phyloP scores from a whole-genome alignment of 2,329 filamentous ascomycete species.

The Coniosporium tulheliwenetii region DNA sequence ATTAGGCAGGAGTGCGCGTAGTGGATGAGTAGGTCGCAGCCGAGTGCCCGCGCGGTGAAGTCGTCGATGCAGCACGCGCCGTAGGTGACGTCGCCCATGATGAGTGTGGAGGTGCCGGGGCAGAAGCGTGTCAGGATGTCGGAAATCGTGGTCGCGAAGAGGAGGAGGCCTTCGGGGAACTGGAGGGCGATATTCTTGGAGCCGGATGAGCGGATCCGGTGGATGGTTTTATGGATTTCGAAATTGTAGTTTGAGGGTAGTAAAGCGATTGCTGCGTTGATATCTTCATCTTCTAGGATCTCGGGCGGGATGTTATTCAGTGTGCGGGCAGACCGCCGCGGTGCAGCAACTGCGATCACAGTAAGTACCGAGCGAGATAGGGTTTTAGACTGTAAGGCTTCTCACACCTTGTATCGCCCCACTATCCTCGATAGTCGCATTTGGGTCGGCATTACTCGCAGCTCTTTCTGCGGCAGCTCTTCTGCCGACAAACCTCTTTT shows the following conservation, averaged over 20 bases:
- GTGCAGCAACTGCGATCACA: constrained; percentile 43
- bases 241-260: constrained; percentile 96
- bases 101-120: constrained; percentile 76
- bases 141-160: constrained; percentile 95
- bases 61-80: constrained; percentile 98
- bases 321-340: constrained; percentile 60
- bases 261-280: constrained; percentile 75
- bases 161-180: constrained; percentile 84
- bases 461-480: constrained; percentile 52
- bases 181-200: constrained; percentile 84
- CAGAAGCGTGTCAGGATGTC: constrained; percentile 95
- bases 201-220: constrained; percentile 67
- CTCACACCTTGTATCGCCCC: constrained; percentile 52
- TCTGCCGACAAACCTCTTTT: constrained; percentile 81
- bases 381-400: constrained; percentile 7
- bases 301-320: constrained; percentile 81
- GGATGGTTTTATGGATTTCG: constrained; percentile 95
- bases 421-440: constrained; percentile 40
- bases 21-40: constrained; percentile 87
- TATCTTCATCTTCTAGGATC: constrained; percentile 69
- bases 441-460: constrained; percentile 25
- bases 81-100: constrained; percentile 99
- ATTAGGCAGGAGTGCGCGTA: constrained; percentile 96
- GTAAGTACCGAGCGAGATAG: constrained; percentile 11
- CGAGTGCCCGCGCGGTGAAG: constrained; percentile 85